These are phyloP conservation scores for Hymenoscyphus scutula DNA, from an alignment of 2,329 filamentous ascomycete genomes.

Conservation along the genomic window DNA sequence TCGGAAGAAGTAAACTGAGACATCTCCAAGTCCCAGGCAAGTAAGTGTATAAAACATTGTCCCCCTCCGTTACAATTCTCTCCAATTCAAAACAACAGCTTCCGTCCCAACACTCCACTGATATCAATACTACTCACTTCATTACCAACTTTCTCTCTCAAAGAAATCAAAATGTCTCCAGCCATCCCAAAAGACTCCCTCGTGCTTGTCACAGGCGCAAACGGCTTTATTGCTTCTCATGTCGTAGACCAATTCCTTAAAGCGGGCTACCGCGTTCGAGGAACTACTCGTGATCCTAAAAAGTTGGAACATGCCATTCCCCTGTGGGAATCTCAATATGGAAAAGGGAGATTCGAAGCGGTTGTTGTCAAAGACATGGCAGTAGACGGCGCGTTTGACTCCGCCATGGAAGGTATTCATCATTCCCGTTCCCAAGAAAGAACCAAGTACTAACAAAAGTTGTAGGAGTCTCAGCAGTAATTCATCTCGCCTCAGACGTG, in stretches of 20 bases:
- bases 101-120: background rate
- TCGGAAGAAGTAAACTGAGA: too few relatives aligned
- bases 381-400: conserved; percentile 27
- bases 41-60: background rate
- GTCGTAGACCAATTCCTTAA: conserved; percentile 41
- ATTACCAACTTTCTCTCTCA: background rate
- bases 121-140: background rate
- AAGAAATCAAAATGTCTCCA: background rate
- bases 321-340: conserved; percentile 2
- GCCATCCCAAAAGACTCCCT: conserved; percentile 35
- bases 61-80: background rate
- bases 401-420: conserved; percentile 29
- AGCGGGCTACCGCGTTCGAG: conserved; percentile 45
- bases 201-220: conserved; percentile 44
- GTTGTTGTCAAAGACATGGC: conserved; percentile 39
- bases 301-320: conserved; percentile 28
- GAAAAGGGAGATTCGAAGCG: conserved; percentile 34
- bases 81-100: background rate
- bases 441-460: background rate
- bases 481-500: conserved; percentile 41
- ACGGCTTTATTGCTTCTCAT: conserved; percentile 43
- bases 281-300: conserved; percentile 40
- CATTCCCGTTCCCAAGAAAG: background rate
- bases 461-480: conserved; percentile 34
- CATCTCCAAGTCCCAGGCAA: too few relatives aligned